Conservation (phyloP, 805 yeast species). For the Hanseniaspora valbyensis region DNA sequence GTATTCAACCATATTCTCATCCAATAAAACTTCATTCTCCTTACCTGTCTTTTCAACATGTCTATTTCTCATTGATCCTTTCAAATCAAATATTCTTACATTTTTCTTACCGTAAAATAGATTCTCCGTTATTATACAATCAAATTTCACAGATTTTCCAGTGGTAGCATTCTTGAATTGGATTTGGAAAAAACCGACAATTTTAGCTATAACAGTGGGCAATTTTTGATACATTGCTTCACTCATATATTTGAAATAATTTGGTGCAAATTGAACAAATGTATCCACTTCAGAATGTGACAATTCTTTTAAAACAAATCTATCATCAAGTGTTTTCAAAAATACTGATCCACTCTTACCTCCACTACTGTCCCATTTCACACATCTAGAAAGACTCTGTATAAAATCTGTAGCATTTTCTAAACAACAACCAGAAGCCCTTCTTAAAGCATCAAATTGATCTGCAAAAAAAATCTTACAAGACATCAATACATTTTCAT, state of each 20-base stretch:
- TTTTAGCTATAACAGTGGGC: conserved; percentile 88
- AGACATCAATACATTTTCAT: conserved; percentile 68
- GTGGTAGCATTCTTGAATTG: conserved; percentile 70
- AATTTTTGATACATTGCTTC: conserved; percentile 90
- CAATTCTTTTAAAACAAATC: conserved; percentile 80
- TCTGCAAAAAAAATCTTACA: conserved; percentile 93
- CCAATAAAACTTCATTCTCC: conserved; percentile 85
- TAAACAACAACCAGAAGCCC: conserved; percentile 65
- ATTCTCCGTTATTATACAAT: conserved; percentile 91
- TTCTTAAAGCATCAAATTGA: conserved; percentile 88
- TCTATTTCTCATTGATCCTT: conserved; percentile 95
- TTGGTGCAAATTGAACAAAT: conserved; percentile 89
- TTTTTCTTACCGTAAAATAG: conserved; percentile 74
- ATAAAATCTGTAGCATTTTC: conserved; percentile 39
- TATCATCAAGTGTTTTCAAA: conserved; percentile 79
- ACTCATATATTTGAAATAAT: conserved; percentile 89
- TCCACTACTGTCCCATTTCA: conserved; percentile 91
- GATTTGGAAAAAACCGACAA: conserved; percentile 91
- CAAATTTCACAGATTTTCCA: conserved; percentile 72
- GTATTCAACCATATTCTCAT: conserved; percentile 96
- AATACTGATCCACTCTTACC: conserved; percentile 96
- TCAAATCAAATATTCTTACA: conserved; percentile 81
- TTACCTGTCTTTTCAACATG: conserved; percentile 94
- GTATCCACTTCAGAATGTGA: conserved; percentile 84
- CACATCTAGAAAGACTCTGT: conserved; percentile 84